These are phyloP conservation scores for Apiospora koreana DNA, from an alignment of 2,329 filamentous ascomycete genomes.

Conservation along the genomic window DNA sequence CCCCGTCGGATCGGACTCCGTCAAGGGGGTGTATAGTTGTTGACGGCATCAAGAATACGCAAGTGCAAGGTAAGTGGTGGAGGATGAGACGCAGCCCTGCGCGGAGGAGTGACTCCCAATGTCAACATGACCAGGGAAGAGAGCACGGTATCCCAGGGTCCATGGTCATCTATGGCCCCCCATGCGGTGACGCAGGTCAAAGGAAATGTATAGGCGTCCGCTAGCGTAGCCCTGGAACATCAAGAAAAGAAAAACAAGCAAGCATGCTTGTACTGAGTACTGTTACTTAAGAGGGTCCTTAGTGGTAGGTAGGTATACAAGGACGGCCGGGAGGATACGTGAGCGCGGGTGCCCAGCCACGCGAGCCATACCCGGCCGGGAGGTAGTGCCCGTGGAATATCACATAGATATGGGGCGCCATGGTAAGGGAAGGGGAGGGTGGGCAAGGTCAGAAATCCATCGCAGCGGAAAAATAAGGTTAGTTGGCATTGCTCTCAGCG, in stretches of 20 bases:
- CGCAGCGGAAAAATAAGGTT: slow-evolving; percentile 2
- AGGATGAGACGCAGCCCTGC: background rate
- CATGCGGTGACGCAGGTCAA: background rate
- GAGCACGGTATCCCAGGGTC: background rate
- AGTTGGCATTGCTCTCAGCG: background rate
- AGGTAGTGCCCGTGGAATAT: background rate
- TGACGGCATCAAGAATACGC: background rate
- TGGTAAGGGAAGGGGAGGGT: background rate
- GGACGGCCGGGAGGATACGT: background rate
- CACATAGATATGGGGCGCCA: background rate
- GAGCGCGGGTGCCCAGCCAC: background rate
- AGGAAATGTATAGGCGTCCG: background rate
- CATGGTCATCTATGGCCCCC: background rate
- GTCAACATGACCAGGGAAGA: background rate
- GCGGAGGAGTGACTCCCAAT: background rate
- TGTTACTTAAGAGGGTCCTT: background rate
- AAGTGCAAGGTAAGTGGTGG: background rate
- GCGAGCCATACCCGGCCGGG: background rate
- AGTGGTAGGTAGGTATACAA: background rate
- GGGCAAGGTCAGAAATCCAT: background rate
- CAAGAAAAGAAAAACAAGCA: background rate
- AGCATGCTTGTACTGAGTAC: background rate
- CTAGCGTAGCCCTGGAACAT: background rate
- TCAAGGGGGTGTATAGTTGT: background rate
- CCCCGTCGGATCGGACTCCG: background rate